phyloP scores from a whole-genome alignment of 306 rosid species.

The Lathyrus oleraceus region DNA sequence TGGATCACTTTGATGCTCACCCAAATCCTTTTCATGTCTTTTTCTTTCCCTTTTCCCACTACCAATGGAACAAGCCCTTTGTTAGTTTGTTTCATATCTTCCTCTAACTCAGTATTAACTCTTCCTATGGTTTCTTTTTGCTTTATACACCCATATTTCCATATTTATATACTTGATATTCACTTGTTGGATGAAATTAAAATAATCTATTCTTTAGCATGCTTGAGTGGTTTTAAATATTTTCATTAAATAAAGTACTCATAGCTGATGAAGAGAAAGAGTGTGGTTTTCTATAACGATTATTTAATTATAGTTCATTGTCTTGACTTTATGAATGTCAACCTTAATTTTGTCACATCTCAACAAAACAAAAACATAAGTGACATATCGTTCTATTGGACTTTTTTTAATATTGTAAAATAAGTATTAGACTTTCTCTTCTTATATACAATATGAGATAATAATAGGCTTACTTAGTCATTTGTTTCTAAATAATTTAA shows the following conservation, averaged over 20 bases:
- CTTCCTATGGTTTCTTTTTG: neutral
- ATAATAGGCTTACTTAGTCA: too few species aligned
- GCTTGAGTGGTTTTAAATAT: neutral
- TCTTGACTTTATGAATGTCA: conserved; percentile 14
- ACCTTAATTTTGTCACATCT: neutral
- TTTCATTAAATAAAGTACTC: neutral
- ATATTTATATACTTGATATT: neutral
- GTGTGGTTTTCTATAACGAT: neutral
- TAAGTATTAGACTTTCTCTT: neutral
- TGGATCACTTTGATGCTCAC: conserved; percentile 40
- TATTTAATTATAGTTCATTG: neutral
- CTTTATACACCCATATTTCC: neutral
- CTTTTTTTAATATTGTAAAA: neutral
- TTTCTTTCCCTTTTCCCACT: conserved; percentile 38
- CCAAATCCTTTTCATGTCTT: conserved; percentile 37
- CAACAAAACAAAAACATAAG: neutral
- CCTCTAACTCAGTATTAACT: neutral
- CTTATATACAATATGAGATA: too few species aligned
- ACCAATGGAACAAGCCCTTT: conserved; percentile 47
- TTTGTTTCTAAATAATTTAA: too few species aligned
- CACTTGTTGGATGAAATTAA: neutral
- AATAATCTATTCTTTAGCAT: neutral
- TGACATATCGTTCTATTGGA: neutral
- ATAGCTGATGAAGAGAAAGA: neutral
- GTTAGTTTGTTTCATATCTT: neutral